These are phyloP conservation scores for Silene coronaria DNA, from an alignment of 179 eudicot genomes.

Conservation along the genomic window DNA sequence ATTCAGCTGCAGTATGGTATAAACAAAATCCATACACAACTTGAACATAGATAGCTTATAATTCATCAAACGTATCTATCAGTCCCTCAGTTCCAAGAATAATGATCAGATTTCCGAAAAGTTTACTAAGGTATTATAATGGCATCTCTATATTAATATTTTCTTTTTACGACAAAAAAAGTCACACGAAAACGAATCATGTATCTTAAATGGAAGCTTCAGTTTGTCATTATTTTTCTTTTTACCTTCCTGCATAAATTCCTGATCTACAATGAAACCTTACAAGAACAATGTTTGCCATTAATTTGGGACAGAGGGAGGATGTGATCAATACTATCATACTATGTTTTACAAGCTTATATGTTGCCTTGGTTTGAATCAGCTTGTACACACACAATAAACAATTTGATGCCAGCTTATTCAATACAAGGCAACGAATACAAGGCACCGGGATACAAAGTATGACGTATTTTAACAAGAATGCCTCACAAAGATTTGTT, in stretches of 20 bases:
- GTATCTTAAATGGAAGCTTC: too few relatives aligned
- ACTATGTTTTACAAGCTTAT: background rate
- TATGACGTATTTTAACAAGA: background rate
- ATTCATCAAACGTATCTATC: background rate
- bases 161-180: too few relatives aligned
- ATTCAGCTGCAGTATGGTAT: conserved; percentile 13
- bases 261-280: too few relatives aligned
- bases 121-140: too few relatives aligned
- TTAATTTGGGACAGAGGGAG: too few relatives aligned
- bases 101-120: background rate
- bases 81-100: background rate
- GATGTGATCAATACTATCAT: too few relatives aligned
- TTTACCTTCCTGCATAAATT: too few relatives aligned
- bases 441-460: too few relatives aligned
- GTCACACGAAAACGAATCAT: too few relatives aligned
- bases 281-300: too few relatives aligned
- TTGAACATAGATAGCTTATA: background rate
- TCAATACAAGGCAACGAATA: background rate
- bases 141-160: too few relatives aligned
- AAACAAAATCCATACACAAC: background rate
- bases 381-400: background rate
- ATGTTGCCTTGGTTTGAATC: background rate
- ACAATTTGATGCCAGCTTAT: background rate
- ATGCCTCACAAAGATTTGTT: background rate
- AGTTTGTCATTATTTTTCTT: too few relatives aligned